Base-by-base conservation (phyloP, 2,329 filamentous ascomycete genomes). In the Penicillium nordicum region DNA sequence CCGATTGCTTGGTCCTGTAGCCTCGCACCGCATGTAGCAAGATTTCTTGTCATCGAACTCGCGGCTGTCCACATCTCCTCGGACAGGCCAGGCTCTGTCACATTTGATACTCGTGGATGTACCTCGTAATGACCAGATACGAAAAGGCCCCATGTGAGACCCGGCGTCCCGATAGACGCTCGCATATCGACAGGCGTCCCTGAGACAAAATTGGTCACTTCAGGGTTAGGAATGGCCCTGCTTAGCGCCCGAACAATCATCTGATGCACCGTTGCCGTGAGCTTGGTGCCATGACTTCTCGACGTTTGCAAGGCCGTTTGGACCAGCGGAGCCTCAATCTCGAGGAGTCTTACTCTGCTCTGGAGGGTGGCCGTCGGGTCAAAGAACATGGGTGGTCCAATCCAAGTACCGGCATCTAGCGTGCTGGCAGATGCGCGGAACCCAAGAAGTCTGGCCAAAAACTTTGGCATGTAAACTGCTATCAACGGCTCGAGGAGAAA, bases 181-280 rank as follows among this genome's bases (percentile, higher is more conserved):
- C 79, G 72, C 62, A 81, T 71, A 59, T 79, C 75, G 41, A 80
- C 64, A 1, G 78, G 67, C 0, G 73, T 76, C 21, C 71, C 63
- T 0, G 73, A 72, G 1, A 72, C 66, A 55, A 80, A 77, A 14
- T 72, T 72, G 1, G 63, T 69, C 12, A 69, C 50, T 0, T 53
- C 42, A 1, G 30, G 10, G 12, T 53, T 44, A 5, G 63, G 59
- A 38, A 79, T 45, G 2, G 63, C 63, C 21, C 61, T 64, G 56
- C 72, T 70, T 21, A 80, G 58, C 1, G 72, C 73, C 2, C 72
- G 69, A n/a, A 72, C 65, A 25, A 77, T 68, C 10, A 80, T 45
- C 25, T 76, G 72, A 30, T 76, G 71, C 4, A 80, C 55, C 0
- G 76, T 59, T 3, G 69, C 76, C 0, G 78, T 80, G 29, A 81